Evolutionary conservation across 164 flowering plant genomes (phyloP).

Genomic region (Annona squamosa): DNA sequence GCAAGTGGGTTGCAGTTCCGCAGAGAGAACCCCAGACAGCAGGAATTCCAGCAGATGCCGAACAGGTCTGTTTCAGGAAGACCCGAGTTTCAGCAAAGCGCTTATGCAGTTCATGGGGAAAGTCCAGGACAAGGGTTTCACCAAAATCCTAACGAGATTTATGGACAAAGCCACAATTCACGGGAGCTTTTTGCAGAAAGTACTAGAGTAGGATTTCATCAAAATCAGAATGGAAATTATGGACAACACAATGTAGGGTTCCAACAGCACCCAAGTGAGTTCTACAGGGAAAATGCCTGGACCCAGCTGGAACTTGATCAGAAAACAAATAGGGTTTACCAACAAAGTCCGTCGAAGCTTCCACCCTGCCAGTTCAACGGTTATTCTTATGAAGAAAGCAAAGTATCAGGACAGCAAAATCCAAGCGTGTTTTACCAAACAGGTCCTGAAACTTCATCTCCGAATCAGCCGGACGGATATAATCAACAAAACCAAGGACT

Average conservation of each 20-base stretch:
- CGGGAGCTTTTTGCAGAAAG: too few species aligned
- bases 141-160: constrained; percentile 12
- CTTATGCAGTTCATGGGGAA: constrained; percentile 6
- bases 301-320: neutral
- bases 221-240: constrained; percentile 1
- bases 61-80: constrained; percentile 4
- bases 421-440: neutral
- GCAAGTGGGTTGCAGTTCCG: neutral
- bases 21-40: neutral
- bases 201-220: constrained; percentile 2
- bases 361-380: constrained; percentile 11
- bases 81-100: constrained; percentile 5
- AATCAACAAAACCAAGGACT: neutral
- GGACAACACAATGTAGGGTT: neutral
- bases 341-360: constrained; percentile 6
- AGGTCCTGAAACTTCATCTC: neutral
- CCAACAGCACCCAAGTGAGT: neutral
- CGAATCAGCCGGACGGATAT: neutral
- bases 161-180: neutral
- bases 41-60: constrained; percentile 8
- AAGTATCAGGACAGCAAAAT: neutral
- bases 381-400: neutral
- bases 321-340: constrained; percentile 2
- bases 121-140: constrained; percentile 7
- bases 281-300: neutral